Evolutionary conservation across 441 rosid species (phyloP), one percentile per base, ranked within the genome.

Genomic region (Croton setiger): DNA sequence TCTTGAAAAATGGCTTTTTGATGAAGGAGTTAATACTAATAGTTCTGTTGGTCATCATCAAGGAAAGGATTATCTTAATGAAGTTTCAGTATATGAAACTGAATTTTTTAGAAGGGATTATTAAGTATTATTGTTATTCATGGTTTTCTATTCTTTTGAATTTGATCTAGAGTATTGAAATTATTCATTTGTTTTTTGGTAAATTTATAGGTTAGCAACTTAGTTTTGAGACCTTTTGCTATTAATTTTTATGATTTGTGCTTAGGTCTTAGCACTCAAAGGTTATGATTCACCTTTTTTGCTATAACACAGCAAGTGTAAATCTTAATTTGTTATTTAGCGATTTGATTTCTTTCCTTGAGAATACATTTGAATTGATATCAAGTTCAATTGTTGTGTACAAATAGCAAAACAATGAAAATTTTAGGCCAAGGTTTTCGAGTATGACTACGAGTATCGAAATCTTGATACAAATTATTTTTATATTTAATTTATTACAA

Each of bases 1-100:
- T 83, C 83, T 93, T 36, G 97, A 90, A 78, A 85, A 85, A 64
- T 92, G 96, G 94, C 81, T 88, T 53, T 82, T 85, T 62, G 92
- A 87, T 66, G 97, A 91, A 59, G 84, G 78, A 69, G 75, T 39
- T 39, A 39, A 39, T 39, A 39, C 43, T 39, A 6, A 72, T 64
- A 55, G 55, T 27, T 27, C 31, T 2, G 31, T 27, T 2, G 31
- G 31, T 27, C 31, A 27, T 27, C 31, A 27, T 66, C 82, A 72
- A 53, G 85, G 79, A 76, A 81, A 67, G 64, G 91, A 84, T 48
- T 76, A 55, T 39, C 80, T 80, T 62, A 69, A 78, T 63, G 92
- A 83, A 54, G 79, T 84, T 70, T 21, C 74, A 70, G 55, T 84
- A 71, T 85, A 84, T 74, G 90, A 77, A 60, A 72, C 70, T 76